Evolutionary conservation across 2,329 filamentous ascomycete genomes (phyloP).

Genomic region (Tolypocladium album): DNA sequence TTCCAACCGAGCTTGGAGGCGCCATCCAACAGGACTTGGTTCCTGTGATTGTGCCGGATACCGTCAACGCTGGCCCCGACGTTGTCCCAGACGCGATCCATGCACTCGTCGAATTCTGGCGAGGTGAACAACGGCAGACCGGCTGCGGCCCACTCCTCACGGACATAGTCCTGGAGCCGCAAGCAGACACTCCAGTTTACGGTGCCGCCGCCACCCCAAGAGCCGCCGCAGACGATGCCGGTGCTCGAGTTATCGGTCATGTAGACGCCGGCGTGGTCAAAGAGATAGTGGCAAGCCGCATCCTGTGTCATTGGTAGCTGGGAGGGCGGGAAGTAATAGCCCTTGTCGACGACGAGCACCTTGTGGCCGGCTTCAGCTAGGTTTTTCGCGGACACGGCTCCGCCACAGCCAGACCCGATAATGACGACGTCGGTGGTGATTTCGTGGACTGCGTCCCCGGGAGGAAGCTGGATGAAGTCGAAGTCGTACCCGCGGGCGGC

Average conservation of each 20-base stretch:
- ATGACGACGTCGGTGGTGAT: conserved; percentile 76
- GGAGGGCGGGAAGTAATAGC: conserved; percentile 61
- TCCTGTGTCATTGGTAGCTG: conserved; percentile 65
- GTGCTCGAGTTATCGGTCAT: conserved; percentile 46
- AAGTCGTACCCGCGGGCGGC: conserved; percentile 43
- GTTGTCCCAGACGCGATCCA: conserved; percentile 67
- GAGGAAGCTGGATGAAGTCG: conserved; percentile 48
- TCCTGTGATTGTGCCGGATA: conserved; percentile 64
- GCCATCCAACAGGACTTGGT: conserved; percentile 64
- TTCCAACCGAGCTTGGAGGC: conserved; percentile 62
- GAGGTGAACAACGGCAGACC: conserved; percentile 66
- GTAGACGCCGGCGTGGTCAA: conserved; percentile 53
- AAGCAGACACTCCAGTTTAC: conserved; percentile 70
- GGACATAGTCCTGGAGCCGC: conserved; percentile 62
- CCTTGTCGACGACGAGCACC: conserved; percentile 76
- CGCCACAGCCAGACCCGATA: conserved; percentile 79
- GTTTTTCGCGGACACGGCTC: conserved; percentile 70
- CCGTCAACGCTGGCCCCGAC: conserved; percentile 63
- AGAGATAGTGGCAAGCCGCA: conserved; percentile 52
- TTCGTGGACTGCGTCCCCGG: conserved; percentile 34
- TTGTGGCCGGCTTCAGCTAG: conserved; percentile 64
- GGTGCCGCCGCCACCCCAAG: conserved; percentile 79
- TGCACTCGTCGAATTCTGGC: conserved; percentile 60
- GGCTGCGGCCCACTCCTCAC: conserved; percentile 66
- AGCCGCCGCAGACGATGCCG: conserved; percentile 54